Percentiles rank a stretch among this genome's conserved stretches.
phyloP scores from a whole-genome alignment of 768 basidiomycete genomes.

The Russula emetica region DNA sequence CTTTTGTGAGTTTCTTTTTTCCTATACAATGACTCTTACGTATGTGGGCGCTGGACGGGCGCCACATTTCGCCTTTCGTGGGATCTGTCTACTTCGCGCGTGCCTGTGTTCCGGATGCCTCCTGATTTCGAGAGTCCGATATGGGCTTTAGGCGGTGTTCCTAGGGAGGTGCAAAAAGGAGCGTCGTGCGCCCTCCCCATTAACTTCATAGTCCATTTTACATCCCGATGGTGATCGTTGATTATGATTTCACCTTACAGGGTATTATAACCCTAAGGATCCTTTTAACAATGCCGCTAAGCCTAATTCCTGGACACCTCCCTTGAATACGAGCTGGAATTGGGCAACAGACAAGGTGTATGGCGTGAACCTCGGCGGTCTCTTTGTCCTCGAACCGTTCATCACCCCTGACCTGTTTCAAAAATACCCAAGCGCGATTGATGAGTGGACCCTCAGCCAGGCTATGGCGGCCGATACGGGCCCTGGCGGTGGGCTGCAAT shows the following conservation, averaged over 20 bases:
- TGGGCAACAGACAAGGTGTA: constrained; percentile 58
- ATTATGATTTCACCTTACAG: constrained; percentile 34
- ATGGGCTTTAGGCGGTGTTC: constrained; percentile 7
- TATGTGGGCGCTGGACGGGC: not conserved
- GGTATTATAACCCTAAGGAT: constrained; percentile 64
- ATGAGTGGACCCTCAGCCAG: constrained; percentile 67
- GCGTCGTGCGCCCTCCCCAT: not conserved
- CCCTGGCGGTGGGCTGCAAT: constrained; percentile 53
- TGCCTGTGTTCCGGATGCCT: not conserved
- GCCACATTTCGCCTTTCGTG: not conserved
- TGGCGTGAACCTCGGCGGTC: constrained; percentile 73
- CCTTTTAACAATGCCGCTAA: constrained; percentile 75
- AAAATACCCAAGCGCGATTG: constrained; percentile 53
- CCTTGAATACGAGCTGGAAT: constrained; percentile 73
- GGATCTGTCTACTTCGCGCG: not conserved
- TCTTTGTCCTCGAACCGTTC: constrained; percentile 78
- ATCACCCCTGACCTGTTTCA: constrained; percentile 65
- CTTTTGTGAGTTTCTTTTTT: constrained; percentile 33
- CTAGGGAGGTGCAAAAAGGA: not conserved
- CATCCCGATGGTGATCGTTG: not conserved
- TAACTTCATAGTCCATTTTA: constrained; percentile 1
- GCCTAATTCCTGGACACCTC: constrained; percentile 76
- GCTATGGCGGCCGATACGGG: constrained; percentile 60
- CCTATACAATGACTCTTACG: no score
- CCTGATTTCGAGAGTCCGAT: not conserved